Base-by-base conservation (phyloP, 169 alveolate genomes). In the Eimeria tenella region DNA sequence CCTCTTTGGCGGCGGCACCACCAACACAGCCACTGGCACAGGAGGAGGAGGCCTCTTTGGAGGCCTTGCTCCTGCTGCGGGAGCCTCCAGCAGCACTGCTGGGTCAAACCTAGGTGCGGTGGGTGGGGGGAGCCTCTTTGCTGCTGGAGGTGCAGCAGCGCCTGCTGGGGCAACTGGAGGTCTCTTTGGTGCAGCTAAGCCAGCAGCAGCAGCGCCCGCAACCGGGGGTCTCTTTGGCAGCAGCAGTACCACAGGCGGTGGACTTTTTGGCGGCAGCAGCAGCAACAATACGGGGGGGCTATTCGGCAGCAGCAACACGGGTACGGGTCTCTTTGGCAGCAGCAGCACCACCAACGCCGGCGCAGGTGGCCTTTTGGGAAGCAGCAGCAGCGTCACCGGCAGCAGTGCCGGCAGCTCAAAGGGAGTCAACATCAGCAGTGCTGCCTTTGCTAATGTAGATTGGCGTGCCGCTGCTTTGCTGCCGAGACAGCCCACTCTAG, bases 401-500 rank as follows among this genome's bases (percentile, higher is more conserved):
- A 56, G 89, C 73, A 56, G 73, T n/a, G 55, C n/a, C 74, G 55
- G 73, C 89, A 81, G 63, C 89, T 21, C 21, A 21, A 81, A 81
- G 31, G 73, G 58, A 4, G 49, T 52, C 8, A 56, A 52, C 31
- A 55, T 81, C 23, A 56, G 73, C 52, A 21, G 73, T 1, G 52
- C 89, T 25, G 89, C 89, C 42, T 81, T 81, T 23, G 49, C 25
- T n/a, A 4, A 70, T 4, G 89, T 56, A 55, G 89, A 81, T 53
- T 81, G 89, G 89, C 89, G 89, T 81, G 73, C 68, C 21, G 89
- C 89, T 81, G 89, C 73, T 4, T 71, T 81, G 89, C 89, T 81
- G 73, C 89, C 89, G 52, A 58, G 89, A 25, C 89, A 81, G 74
- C 89, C 89, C 11, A 81, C 89, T 15, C 55, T 81, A 23, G 89